These are phyloP conservation scores for Euptelea pleiosperma DNA, from an alignment of 164 flowering plant species.

Conservation along the genomic window DNA sequence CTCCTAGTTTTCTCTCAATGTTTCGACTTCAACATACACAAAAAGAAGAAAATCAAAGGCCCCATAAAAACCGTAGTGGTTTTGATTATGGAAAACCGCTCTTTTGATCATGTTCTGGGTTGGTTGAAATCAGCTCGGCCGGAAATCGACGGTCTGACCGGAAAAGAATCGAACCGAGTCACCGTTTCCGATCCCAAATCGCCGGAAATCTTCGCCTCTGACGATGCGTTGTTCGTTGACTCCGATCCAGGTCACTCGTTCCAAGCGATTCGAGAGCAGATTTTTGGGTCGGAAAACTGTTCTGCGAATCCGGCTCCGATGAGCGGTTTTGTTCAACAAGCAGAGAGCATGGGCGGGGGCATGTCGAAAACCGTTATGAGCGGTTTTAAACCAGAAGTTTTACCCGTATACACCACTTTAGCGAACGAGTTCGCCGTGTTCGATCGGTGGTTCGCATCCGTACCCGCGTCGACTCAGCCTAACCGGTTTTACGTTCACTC, in stretches of 20 bases:
- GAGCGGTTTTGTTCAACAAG: slow-evolving; percentile 89
- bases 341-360: slow-evolving; percentile 41
- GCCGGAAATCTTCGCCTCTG: slow-evolving; percentile 20
- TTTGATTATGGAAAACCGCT: slow-evolving; percentile 45
- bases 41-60: slow-evolving; percentile 19
- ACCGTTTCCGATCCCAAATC: slow-evolving; percentile 26
- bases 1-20: slow-evolving; percentile 10
- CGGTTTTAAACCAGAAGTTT: slow-evolving; percentile 61
- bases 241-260: slow-evolving; percentile 48
- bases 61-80: slow-evolving; percentile 48
- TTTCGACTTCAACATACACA: slow-evolving; percentile 4
- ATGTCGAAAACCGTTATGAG: slow-evolving; percentile 68
- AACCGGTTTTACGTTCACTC: slow-evolving; percentile 91
- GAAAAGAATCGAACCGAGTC: slow-evolving; percentile 32
- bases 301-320: slow-evolving; percentile 49
- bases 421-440: slow-evolving; percentile 78
- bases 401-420: slow-evolving; percentile 67
- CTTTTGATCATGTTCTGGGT: slow-evolving; percentile 46
- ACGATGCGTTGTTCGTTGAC: slow-evolving; percentile 33
- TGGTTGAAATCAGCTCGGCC: slow-evolving; percentile 38
- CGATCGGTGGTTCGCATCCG: slow-evolving; percentile 88
- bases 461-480: slow-evolving; percentile 90
- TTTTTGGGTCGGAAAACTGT: slow-evolving; percentile 25
- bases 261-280: slow-evolving; percentile 44
- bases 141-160: slow-evolving; percentile 38